Evolutionary conservation across 176 grass and related monocot species (phyloP).

Genomic region (Puccinellia tenuiflora): DNA sequence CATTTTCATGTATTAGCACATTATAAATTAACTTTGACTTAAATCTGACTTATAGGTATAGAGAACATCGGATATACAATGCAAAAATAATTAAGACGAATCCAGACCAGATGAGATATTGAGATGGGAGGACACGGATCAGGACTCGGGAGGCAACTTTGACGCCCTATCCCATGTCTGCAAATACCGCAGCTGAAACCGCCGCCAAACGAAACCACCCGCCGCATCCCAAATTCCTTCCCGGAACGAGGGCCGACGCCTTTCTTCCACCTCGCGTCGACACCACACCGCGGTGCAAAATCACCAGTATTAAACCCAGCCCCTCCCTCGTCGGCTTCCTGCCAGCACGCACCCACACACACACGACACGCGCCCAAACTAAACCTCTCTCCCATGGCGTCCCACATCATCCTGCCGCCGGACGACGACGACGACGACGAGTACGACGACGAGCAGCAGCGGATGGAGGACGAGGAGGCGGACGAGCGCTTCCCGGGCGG

Average conservation of each 20-base stretch:
- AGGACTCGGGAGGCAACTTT: neutral
- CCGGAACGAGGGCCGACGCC: neutral
- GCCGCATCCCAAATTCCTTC: neutral
- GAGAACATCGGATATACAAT: too few relatives aligned
- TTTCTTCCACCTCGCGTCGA: too few relatives aligned
- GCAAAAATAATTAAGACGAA: too few relatives aligned
- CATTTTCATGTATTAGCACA: too few relatives aligned
- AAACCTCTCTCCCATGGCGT: constrained; percentile 38
- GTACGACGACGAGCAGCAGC: neutral
- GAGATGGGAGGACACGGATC: neutral
- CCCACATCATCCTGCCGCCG: constrained; percentile 52
- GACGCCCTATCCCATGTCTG: neutral
- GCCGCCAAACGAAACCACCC: neutral
- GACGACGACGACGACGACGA: constrained; percentile 39
- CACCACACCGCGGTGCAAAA: too few relatives aligned
- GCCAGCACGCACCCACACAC: neutral
- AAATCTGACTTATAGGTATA: too few relatives aligned
- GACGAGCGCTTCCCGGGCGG: neutral
- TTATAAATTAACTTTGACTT: too few relatives aligned
- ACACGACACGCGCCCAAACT: neutral
- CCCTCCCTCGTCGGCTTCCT: neutral
- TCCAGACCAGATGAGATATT: too few relatives aligned
- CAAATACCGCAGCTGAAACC: neutral
- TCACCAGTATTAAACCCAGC: constrained; percentile 22
- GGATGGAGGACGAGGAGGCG: constrained; percentile 5